Evolutionary conservation across 2,329 filamentous ascomycete species (phyloP).

Genomic region (Nemania sp.): DNA sequence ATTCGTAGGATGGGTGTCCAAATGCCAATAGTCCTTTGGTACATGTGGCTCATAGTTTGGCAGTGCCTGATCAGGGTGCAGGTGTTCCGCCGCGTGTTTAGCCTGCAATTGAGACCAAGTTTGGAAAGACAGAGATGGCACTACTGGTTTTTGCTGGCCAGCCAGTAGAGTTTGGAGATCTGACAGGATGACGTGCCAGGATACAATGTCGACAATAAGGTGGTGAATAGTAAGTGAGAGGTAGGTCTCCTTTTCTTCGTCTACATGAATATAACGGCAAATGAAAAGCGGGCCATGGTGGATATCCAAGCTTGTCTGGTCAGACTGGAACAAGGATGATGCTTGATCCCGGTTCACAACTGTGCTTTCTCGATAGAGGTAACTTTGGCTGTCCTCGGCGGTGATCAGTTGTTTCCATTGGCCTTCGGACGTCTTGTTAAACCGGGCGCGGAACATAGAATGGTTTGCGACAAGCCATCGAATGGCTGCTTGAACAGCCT

Average conservation of each 20-base stretch:
- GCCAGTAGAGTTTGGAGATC: slow-evolving; percentile 7
- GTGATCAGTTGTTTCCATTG: slow-evolving; percentile 15
- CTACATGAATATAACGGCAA: neutral
- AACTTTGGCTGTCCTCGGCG: neutral
- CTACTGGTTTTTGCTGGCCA: neutral
- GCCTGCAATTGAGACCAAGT: slow-evolving; percentile 15
- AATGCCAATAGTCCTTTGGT: slow-evolving; percentile 3
- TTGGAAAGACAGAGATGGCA: slow-evolving; percentile 9
- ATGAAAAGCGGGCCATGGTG: slow-evolving; percentile 12
- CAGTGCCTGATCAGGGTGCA: neutral
- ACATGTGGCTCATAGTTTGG: neutral
- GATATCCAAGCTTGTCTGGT: slow-evolving; percentile 17
- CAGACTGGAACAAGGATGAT: neutral
- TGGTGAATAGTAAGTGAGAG: slow-evolving; percentile 17
- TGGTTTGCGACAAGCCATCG: slow-evolving; percentile 16
- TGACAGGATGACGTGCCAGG: slow-evolving; percentile 16
- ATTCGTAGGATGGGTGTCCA: neutral
- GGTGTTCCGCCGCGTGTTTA: slow-evolving; percentile 7
- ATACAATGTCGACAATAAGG: slow-evolving; percentile 17
- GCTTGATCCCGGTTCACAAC: slow-evolving; percentile 2
- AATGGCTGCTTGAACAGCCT: neutral
- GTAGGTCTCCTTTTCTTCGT: neutral
- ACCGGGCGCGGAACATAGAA: slow-evolving; percentile 25
- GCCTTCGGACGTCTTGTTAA: neutral
- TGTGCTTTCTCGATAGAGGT: neutral